phyloP scores from a whole-genome alignment of 768 basidiomycete species.

The Phlebiopsis flavidoalba region DNA sequence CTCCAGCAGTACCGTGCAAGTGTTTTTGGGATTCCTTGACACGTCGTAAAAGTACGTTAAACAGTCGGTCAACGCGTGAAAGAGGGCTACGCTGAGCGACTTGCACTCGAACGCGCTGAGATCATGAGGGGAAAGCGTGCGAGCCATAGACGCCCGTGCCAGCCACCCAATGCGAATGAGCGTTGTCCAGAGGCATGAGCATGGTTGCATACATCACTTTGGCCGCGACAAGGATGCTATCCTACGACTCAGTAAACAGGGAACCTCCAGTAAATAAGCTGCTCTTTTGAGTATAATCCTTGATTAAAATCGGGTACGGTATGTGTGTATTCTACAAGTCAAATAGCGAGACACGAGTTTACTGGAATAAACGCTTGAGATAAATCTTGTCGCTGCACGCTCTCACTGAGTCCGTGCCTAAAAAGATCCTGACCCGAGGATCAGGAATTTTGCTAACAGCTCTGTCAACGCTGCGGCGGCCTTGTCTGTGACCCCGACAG shows the following conservation, averaged over 20 bases:
- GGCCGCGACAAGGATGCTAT: no score
- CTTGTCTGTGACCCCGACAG: constrained; percentile 32
- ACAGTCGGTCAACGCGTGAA: neutral
- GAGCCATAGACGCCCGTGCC: neutral
- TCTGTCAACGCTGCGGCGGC: constrained; percentile 68
- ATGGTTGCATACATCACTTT: no score
- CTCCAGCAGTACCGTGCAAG: neutral
- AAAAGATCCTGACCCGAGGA: constrained; percentile 45
- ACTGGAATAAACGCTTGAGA: constrained; percentile 56
- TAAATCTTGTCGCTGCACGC: constrained; percentile 67
- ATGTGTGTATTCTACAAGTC: neutral
- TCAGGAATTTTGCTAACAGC: constrained; percentile 57
- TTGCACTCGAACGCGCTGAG: neutral
- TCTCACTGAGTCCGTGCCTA: constrained; percentile 48
- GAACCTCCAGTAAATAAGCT: no score
- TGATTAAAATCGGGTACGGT: neutral
- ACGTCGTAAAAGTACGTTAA: neutral
- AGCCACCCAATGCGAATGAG: neutral
- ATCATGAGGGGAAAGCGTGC: neutral
- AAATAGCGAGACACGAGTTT: neutral
- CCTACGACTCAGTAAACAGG: no score
- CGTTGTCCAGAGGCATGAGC: no score
- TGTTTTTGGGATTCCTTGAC: neutral
- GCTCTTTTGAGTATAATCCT: no score
- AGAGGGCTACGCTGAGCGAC: neutral